Base-by-base conservation (phyloP, 345 rosid genomes). In the Brassica rapa region DNA sequence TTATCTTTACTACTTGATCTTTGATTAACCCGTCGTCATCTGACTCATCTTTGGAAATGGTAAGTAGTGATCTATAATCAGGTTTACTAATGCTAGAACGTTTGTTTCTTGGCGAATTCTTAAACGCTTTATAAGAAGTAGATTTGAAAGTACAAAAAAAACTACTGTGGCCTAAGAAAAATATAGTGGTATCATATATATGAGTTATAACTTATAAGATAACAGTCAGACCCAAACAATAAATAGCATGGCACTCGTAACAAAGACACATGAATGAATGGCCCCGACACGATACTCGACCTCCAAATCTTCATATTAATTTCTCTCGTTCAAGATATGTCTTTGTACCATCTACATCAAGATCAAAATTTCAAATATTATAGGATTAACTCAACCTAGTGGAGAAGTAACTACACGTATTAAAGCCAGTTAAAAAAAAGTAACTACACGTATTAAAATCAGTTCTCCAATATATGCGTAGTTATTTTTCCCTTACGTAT, bases 191-290 rank as follows among this genome's bases (percentile, higher is more conserved):
- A 10, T 39, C 4, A 39, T 39, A 8, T 37, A 37, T 37, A 37
- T 37, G 43, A 41, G n/a, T 41, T 41, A 12, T 41, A 41, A 41
- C 14, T 41, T 41, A 12, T 10, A 41, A 41, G 43, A 39, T 41
- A 41, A 41, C 1, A 14, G 6, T 51, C 21, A 51, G 56, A 53
- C 23, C 30, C 66, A 57, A 15, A 19, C 46, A 75, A 67, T 67
- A 57, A 57, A 67, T 75, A 75, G 46, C 67, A 39, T 67, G 67
- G 23, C 78, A 66, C 64, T 53, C 65, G 8, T 57, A 66, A 27
- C 72, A 75, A 66, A 65, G 65, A 65, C 66, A 56, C 59, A 55
- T 55, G 11, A 66, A 27, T 27, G 32, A 61, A 67, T 67, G 68
- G 59, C 19, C 72, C 46, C 72, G 10, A 24, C 29, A 75, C 32